Conservation (phyloP, 805 yeast genomes). For the Yarrowia sp. region DNA sequence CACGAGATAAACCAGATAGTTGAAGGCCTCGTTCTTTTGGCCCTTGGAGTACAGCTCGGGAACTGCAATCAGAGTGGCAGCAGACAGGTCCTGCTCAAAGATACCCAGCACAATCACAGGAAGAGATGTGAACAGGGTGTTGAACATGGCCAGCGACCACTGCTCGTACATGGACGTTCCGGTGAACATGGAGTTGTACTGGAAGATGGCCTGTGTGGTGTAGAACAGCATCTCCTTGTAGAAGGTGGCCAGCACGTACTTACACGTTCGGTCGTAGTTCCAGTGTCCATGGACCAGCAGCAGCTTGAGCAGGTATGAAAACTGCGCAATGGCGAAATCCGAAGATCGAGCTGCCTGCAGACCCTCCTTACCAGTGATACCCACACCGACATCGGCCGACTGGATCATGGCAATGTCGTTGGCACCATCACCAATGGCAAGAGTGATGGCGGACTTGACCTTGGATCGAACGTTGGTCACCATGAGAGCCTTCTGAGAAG, state of each 20-base stretch:
- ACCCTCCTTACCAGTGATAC: slow-evolving; percentile 97
- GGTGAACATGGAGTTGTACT: slow-evolving; percentile 80
- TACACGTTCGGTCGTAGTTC: slow-evolving; percentile 87
- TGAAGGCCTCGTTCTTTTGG: slow-evolving; percentile 69
- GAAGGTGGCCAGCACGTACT: slow-evolving; percentile 88
- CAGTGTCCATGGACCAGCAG: slow-evolving; percentile 93
- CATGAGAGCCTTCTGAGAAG: slow-evolving; percentile 92
- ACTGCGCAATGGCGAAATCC: slow-evolving; percentile 94
- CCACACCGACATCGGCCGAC: slow-evolving; percentile 96
- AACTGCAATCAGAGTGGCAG: slow-evolving; percentile 83
- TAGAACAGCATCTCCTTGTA: slow-evolving; percentile 92
- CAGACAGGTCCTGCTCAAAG: slow-evolving; percentile 86
- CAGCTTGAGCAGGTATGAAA: slow-evolving; percentile 76
- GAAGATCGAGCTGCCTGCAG: slow-evolving; percentile 94
- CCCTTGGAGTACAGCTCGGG: slow-evolving; percentile 88
- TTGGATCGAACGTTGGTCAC: slow-evolving; percentile 76
- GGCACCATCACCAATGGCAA: slow-evolving; percentile 99
- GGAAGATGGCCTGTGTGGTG: slow-evolving; percentile 82
- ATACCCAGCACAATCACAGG: slow-evolving; percentile 93
- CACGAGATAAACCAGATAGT: slow-evolving; percentile 60
- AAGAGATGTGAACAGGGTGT: slow-evolving; percentile 88
- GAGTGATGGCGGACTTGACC: slow-evolving; percentile 68
- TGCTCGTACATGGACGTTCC: slow-evolving; percentile 93
- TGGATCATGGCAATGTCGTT: slow-evolving; percentile 99
- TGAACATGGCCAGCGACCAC: slow-evolving; percentile 96